Conservation (phyloP, 2,329 filamentous ascomycete genomes). For the Thelonectria olida region DNA sequence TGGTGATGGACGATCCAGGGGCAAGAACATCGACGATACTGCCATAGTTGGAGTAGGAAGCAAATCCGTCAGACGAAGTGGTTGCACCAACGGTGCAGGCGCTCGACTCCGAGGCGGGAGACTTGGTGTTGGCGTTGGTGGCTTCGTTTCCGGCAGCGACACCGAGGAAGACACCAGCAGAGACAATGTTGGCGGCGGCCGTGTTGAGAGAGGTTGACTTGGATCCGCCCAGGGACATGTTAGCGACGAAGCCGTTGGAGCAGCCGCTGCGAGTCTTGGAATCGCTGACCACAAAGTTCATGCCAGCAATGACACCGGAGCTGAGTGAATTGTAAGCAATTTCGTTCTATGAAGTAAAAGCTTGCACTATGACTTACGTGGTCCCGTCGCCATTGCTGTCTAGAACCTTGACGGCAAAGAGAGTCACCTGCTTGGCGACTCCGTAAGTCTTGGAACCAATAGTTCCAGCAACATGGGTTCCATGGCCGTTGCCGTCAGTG, state of each 20-base stretch:
- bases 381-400: slow-evolving; percentile 44
- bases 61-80: slow-evolving; percentile 48
- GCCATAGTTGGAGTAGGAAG: slow-evolving; percentile 64
- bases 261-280: slow-evolving; percentile 45
- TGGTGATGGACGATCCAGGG: slow-evolving; percentile 57
- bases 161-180: slow-evolving; percentile 60
- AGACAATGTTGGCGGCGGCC: slow-evolving; percentile 57
- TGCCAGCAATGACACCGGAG: slow-evolving; percentile 56
- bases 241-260: slow-evolving; percentile 58
- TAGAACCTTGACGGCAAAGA: slow-evolving; percentile 59
- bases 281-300: slow-evolving; percentile 54
- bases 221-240: slow-evolving; percentile 65
- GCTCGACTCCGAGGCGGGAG: slow-evolving; percentile 57
- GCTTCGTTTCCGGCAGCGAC: slow-evolving; percentile 65
- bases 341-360: neutral
- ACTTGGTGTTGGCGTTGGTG: slow-evolving; percentile 53
- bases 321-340: slow-evolving; percentile 22
- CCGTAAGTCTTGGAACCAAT: slow-evolving; percentile 46
- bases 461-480: slow-evolving; percentile 50
- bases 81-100: slow-evolving; percentile 65
- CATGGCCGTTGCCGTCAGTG: slow-evolving; percentile 51
- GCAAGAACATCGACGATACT: slow-evolving; percentile 60
- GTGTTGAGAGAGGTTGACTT: slow-evolving; percentile 58
- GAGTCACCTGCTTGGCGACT: slow-evolving; percentile 53
- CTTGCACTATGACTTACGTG: slow-evolving; percentile 31